These are phyloP conservation scores for Friedmanniomyces endolithicus DNA, from an alignment of 495 filamentous ascomycete genomes.

Conservation along the genomic window DNA sequence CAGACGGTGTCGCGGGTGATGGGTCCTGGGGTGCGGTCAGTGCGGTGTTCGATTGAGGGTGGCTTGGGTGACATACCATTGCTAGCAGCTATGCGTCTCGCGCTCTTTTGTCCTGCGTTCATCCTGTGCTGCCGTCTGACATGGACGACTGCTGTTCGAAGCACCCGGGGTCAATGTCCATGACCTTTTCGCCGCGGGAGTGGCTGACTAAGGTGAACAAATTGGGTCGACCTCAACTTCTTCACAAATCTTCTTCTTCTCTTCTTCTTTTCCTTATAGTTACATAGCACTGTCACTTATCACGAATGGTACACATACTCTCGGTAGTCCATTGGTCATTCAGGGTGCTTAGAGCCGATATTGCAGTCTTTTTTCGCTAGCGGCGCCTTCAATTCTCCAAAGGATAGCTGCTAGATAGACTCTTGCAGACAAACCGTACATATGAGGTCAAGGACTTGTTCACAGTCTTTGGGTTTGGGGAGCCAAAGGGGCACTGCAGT, in stretches of 20 bases:
- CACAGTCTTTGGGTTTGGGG: too few species aligned
- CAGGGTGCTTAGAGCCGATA: constrained; percentile 44
- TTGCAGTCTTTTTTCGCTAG: constrained; percentile 60
- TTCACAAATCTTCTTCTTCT: background rate
- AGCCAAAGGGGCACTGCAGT: too few species aligned
- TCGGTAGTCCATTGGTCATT: constrained; percentile 52
- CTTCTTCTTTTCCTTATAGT: constrained; percentile 28
- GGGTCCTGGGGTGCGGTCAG: background rate
- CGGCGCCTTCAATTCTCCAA: constrained; percentile 48
- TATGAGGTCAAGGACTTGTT: background rate
- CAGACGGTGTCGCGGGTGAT: constrained; percentile 22
- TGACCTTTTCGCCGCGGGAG: constrained; percentile 13
- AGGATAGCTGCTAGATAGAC: constrained; percentile 62
- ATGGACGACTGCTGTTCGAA: background rate
- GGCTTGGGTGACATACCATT: constrained; percentile 10
- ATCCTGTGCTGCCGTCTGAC: constrained; percentile 9
- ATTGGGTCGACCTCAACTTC: background rate
- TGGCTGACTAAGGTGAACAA: background rate
- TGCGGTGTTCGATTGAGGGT: too few species aligned
- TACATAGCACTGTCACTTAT: constrained; percentile 39
- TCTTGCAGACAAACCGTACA: constrained; percentile 40
- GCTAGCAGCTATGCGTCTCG: constrained; percentile 22
- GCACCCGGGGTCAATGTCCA: constrained; percentile 13
- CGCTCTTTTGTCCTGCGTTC: constrained; percentile 28
- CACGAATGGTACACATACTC: constrained; percentile 41